Base-by-base conservation (phyloP, 2,329 filamentous ascomycete species). In the Aschersonia sp. region DNA sequence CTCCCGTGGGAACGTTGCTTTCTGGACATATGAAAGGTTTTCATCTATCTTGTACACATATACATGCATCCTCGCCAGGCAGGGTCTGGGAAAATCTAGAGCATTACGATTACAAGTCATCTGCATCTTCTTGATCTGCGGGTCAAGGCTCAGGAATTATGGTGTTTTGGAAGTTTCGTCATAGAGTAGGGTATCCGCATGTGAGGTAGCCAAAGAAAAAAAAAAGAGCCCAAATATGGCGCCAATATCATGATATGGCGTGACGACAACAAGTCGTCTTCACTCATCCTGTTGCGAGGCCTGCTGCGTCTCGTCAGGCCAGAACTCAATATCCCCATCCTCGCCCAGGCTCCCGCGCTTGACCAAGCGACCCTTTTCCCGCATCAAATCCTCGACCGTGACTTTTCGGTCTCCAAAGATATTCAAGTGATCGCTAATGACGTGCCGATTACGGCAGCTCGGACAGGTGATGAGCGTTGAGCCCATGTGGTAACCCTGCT, bases 401-500 rank as follows among this genome's bases (percentile, higher is more conserved):
- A 85, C 49, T 48, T 74, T 72, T 45, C 72, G 73, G 55, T 89
- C 78, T 38, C 82, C 82, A 59, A 92, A 92, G 45, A 91, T 85
- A 54, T 70, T 67, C 42, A 98, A 68, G 64, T 98, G 85, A 64
- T 98, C 92, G 59, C 81, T 84, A 58, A 98, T 97, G 54, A 98
- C 69, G 68, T 98, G 92, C 30, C 89, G 77, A 61, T 87, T 89
- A 58, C 82, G 81, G 66, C 92, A 98, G 3, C 72, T 71, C 0
- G 92, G 91, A 61, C 92, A 98, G 35, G 84, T 83, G 54, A 97
- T 89, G 49, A 98, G 72, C 4, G 92, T 84, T 1, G 88, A 91
- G 38, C 92, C 92, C 53, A 82, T 74, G 65, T 97, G 89, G 62
- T 98, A 98, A 32, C 88, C 92, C 61, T 97, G 92, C 65, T 97